Percentiles rank a stretch among this genome's conserved stretches.
Conservation (phyloP, 2,329 filamentous ascomycete genomes). For the Trichoderma sp. region DNA sequence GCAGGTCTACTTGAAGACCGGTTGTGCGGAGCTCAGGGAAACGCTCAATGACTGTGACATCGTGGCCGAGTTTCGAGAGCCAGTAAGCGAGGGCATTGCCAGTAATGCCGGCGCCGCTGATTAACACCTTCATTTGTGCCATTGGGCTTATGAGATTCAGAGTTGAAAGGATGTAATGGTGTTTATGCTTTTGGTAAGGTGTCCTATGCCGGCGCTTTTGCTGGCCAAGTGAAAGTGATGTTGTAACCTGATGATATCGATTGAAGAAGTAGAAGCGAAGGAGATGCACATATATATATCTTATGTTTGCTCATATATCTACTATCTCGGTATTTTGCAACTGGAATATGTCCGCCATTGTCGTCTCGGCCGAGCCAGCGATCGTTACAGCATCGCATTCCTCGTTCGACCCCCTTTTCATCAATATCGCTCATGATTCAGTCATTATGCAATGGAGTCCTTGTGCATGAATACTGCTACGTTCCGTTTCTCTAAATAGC, state of each 20-base stretch:
- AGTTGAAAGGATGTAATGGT: neutral
- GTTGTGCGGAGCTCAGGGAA: constrained; percentile 34
- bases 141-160: neutral
- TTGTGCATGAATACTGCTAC: neutral
- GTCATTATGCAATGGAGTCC: neutral
- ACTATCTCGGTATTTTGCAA: constrained; percentile 5
- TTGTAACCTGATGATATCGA: neutral
- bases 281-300: constrained; percentile 1
- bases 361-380: constrained; percentile 2
- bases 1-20: constrained; percentile 51
- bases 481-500: neutral
- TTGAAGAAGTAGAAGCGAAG: neutral
- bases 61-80: constrained; percentile 35
- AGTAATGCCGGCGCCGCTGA: constrained; percentile 38
- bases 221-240: neutral
- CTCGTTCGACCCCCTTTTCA: neutral
- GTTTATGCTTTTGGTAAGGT: neutral
- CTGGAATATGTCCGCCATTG: neutral
- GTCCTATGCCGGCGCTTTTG: neutral
- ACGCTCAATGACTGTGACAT: constrained; percentile 45
- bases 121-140: constrained; percentile 13
- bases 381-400: neutral
- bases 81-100: constrained; percentile 38
- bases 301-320: neutral
- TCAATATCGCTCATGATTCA: neutral